Evolutionary conservation across 2,329 filamentous ascomycete genomes (phyloP), one percentile per base, ranked within the genome.

Genomic region (Trichoderma koningiopsis): DNA sequence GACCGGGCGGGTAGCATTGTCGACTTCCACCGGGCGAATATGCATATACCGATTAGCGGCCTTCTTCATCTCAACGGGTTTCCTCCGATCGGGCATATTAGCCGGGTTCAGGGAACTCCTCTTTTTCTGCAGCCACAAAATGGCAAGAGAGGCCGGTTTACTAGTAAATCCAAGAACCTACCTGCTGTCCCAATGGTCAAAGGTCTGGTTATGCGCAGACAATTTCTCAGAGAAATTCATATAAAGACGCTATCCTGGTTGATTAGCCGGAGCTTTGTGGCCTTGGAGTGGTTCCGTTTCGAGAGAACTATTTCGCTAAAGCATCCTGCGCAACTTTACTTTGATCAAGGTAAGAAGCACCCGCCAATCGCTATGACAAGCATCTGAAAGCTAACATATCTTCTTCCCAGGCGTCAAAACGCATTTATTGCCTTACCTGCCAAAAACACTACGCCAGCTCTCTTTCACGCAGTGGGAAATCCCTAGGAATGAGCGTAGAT

Each of bases 401-500:
- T 16, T 43, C 35, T 52, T 49, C 31, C 22, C 22, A 67, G 64
- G 55, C 31, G 29, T 67, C n/a, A 43, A 52, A 16, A 35, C 11
- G 11, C 55, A 52, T 3, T 60, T 67, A 67, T 40, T 67, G 2
- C 64, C 40, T 14, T 67, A 55, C 16, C 16, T 67, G 56, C 64
- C 64, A 22, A 40, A 35, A 58, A 67, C 64, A 13, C 52, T 67
- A 40, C 64, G 55, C 43, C 55, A 52, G 37, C n/a, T 67, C 7
- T 67, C 55, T 40, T 37, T 67, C 7, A 67, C 55, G 31, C 64
- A 67, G 33, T 67, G 64, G 64, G 33, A 67, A 29, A 60, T 53
- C 22, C 55, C 64, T 16, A 19, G 6, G 40, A 40, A 7, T 14
- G 55, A 67, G 22, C 40, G 16, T 33, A 3, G 16, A 31, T 56